Base-by-base conservation (phyloP, 176 grass and related monocot genomes). In the Avena sativa region DNA sequence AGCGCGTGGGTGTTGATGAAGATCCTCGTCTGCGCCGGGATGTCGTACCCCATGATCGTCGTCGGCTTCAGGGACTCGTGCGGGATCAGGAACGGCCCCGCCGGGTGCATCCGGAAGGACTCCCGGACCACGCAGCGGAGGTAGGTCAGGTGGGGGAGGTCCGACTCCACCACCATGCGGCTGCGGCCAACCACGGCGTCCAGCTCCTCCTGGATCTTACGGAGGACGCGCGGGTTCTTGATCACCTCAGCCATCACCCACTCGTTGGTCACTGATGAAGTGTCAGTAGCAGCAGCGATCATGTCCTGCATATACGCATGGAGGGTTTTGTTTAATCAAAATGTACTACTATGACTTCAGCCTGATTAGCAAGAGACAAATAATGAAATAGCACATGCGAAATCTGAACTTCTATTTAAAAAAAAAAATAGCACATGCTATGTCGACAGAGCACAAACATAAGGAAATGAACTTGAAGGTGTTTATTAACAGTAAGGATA, bases 191-290 rank as follows among this genome's bases (percentile, higher is more conserved):
- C 73, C 0, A 98, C 79, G 0, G 52, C 52, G 76, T 98, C 93
- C 0, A 98, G 93, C 84, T 98, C 96, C 26, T 87, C 81, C 88
- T 98, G 96, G 51, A 96, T 84, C 26, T 80, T 82, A 19, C 44
- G 53, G 48, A 96, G 93, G 55, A 98, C 88, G 50, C 87, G 80
- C 4, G 96, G 93, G 74, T 90, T 92, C 77, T 90, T 92, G 77
- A 98, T 98, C 90, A 92, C 93, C 85, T 98, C 96, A 0, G 90
- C 88, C 96, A 96, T 98, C 80, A 91, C 96, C 96, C 96, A 98
- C 47, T 98, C 96, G 57, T 91, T 96, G 14, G 88, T 94, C 82
- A 98, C 96, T 2, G 92, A 80, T 0, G 92, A 92, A 1, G 93
- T 98, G 20, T 98, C 93, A 0, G 92, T 94, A 2, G 90, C 93